Conservation (phyloP, 192 early-diverging fungal species). For the Backusella circina region DNA sequence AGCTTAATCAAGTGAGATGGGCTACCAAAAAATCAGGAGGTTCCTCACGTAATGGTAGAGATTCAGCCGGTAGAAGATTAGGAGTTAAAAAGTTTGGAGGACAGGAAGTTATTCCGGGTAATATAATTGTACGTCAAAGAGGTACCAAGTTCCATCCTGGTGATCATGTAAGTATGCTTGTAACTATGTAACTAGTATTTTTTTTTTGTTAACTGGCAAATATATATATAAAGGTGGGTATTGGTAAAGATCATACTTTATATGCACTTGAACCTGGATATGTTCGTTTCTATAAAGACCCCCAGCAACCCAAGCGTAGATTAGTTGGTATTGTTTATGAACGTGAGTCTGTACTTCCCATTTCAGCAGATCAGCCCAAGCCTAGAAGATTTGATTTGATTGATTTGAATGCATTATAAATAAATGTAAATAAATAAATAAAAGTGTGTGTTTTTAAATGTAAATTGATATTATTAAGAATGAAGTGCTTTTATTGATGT, state of each 20-base stretch:
- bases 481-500: background rate
- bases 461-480: background rate
- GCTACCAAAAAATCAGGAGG: conserved; percentile 76
- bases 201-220: background rate
- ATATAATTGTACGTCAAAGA: conserved; percentile 77
- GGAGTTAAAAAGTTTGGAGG: conserved; percentile 75
- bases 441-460: background rate
- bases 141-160: conserved; percentile 78
- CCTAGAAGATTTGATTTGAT: conserved; percentile 67
- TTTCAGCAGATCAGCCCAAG: conserved; percentile 54
- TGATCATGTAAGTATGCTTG: conserved; percentile 52
- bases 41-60: conserved; percentile 73
- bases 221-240: conserved; percentile 41
- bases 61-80: conserved; percentile 72
- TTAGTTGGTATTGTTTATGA: conserved; percentile 63
- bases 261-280: conserved; percentile 68
- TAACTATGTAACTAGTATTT: background rate
- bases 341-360: conserved; percentile 60
- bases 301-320: conserved; percentile 54
- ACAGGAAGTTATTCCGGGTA: conserved; percentile 68
- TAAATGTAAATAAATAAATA: background rate
- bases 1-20: conserved; percentile 56
- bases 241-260: conserved; percentile 77
- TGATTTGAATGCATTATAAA: conserved; percentile 43
- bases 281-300: conserved; percentile 70